These are phyloP conservation scores for Aspergillus nanangensis DNA, from an alignment of 495 filamentous ascomycete genomes.

Conservation along the genomic window DNA sequence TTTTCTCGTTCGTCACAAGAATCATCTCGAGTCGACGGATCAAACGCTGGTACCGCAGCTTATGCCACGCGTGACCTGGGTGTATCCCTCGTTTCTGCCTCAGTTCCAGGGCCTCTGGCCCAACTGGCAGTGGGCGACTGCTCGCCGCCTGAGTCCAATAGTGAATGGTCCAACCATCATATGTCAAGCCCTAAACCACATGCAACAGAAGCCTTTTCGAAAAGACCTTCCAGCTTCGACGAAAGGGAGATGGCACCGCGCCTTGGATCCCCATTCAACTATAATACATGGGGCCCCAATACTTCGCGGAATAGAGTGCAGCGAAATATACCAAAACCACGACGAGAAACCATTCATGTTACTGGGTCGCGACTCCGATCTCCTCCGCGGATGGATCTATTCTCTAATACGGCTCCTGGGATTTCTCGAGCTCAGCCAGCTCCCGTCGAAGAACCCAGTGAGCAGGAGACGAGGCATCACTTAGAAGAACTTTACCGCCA, in stretches of 20 bases:
- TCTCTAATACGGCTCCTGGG: constrained; percentile 48
- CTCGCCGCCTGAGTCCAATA: constrained; percentile 12
- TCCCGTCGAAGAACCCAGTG: constrained; percentile 42
- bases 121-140: constrained; percentile 44
- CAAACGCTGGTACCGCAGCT: constrained; percentile 26
- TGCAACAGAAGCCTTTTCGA: constrained; percentile 6
- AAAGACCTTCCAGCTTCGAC: constrained; percentile 19
- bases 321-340: constrained; percentile 23
- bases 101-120: constrained; percentile 68
- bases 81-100: constrained; percentile 76
- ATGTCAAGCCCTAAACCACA: constrained; percentile 7
- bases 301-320: constrained; percentile 29
- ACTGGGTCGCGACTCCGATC: constrained; percentile 44
- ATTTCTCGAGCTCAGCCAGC: constrained; percentile 30
- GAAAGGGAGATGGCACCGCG: constrained; percentile 28
- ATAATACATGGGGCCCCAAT: constrained; percentile 53
- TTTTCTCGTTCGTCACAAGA: constrained; percentile 38
- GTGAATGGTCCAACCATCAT: constrained; percentile 36
- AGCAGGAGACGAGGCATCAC: constrained; percentile 40
- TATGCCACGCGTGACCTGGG: constrained; percentile 77
- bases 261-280: constrained; percentile 54
- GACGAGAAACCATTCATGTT: constrained; percentile 42
- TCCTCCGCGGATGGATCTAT: constrained; percentile 44
- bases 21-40: constrained; percentile 18
- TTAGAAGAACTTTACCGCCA: constrained; percentile 46